phyloP scores from a whole-genome alignment of 139 green algal genomes.

The Yamagishiella unicocca region DNA sequence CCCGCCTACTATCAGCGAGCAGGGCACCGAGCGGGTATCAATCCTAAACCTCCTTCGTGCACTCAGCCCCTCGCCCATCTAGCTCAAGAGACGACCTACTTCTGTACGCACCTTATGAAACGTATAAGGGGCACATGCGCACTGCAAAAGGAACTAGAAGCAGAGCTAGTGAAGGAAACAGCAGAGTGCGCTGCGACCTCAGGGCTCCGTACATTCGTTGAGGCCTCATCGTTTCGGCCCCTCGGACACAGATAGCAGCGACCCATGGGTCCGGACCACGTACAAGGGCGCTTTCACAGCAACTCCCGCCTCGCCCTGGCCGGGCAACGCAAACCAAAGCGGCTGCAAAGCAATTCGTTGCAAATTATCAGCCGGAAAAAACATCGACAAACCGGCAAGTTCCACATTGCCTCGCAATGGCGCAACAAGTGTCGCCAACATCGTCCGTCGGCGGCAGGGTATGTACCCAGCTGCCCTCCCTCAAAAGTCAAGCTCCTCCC shows the following conservation, averaged over 20 bases:
- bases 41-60: no score
- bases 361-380: background rate
- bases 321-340: constrained; percentile 1
- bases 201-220: no score
- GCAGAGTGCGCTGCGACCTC: no score
- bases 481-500: background rate
- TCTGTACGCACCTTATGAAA: no score
- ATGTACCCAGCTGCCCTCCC: background rate
- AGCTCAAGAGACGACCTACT: no score
- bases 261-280: constrained; percentile 26
- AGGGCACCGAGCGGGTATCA: no score
- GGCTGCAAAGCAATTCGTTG: background rate
- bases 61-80: no score
- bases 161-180: no score
- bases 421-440: constrained; percentile 8
- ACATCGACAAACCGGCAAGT: background rate
- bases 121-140: no score
- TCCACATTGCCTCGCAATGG: background rate
- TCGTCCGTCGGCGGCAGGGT: background rate
- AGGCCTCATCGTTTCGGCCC: no score
- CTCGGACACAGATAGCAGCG: constrained; percentile 5
- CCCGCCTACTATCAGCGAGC: no score
- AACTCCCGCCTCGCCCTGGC: constrained; percentile 28
- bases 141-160: no score
- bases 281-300: constrained; percentile 21